Base-by-base conservation (phyloP, 495 filamentous ascomycete genomes). In the Penicillium odoratum region DNA sequence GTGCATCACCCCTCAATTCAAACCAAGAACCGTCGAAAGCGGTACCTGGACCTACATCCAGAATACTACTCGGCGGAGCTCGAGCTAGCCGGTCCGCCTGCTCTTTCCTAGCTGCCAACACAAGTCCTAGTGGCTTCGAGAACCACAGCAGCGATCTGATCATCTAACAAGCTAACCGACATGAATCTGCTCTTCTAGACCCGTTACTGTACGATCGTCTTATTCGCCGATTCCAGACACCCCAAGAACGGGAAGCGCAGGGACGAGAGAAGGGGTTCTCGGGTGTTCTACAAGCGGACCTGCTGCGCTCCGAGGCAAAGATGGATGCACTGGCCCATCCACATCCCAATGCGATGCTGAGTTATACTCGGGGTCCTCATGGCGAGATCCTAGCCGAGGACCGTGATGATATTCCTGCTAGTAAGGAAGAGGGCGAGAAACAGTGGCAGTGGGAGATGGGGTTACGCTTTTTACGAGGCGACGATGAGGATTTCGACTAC, bases 401-500 rank as follows among this genome's bases (percentile, higher is more conserved):
- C 54, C 73, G 79, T 56, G 78, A 83, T 44, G 79, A 83, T 45
- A 79, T 83, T 10, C 83, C 86, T 1, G 58, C 71, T 48, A 84
- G 69, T 21, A 85, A 83, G 61, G 85, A 85, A 55, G 87, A 92
- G 51, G 90, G 87, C 5, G 69, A 74, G 60, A 77, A 77, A 66
- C 74, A 78, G 47, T 95, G 91, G 91, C 66, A 71, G 45, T 80
- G 80, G 64, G 88, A 87, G 65, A 84, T 93, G 75, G 76, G 81
- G 21, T 66, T 86, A 54, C 76, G 90, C 30, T 95, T 95, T 60
- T 62, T 93, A 31, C 72, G 79, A 28, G 90, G 90, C 2, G 79
- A 80, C 34, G 91, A 93, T 65, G 71, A 74, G 6, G 91, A 95
- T 48, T 93, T 95, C 58, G 88, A 91, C 43, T 93, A 93, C 63